These are phyloP conservation scores for Rhododendron ferrugineum DNA, from an alignment of 148 eudicot genomes.

Conservation along the genomic window DNA sequence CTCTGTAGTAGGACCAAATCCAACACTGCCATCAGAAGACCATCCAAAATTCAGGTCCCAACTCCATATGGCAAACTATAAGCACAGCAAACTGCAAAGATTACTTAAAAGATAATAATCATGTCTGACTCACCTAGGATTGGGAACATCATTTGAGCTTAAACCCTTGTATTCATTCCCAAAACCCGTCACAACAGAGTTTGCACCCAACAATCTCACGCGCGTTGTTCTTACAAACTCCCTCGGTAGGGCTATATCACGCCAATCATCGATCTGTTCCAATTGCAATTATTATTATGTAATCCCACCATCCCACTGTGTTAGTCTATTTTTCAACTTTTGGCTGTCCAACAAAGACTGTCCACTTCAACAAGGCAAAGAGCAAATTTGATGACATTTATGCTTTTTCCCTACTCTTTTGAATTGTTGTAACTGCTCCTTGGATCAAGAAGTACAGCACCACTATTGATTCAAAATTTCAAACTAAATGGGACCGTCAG, in stretches of 20 bases:
- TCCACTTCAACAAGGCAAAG: background rate
- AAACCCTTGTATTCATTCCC: conserved; percentile 71
- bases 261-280: conserved; percentile 95
- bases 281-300: conserved; percentile 9
- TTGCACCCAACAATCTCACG: conserved; percentile 67
- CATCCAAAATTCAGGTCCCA: conserved; percentile 14
- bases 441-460: background rate
- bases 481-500: background rate
- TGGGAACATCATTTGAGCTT: conserved; percentile 36
- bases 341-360: background rate
- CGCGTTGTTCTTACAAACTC: conserved; percentile 66
- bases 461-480: background rate
- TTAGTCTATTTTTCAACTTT: background rate
- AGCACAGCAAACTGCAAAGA: background rate
- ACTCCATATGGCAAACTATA: background rate
- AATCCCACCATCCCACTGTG: background rate
- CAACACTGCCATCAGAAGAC: conserved; percentile 36
- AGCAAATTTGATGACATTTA: background rate
- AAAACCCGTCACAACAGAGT: conserved; percentile 80
- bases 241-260: conserved; percentile 80
- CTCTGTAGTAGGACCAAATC: conserved; percentile 49
- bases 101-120: background rate
- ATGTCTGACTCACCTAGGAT: conserved; percentile 39
- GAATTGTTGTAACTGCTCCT: background rate
- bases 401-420: background rate